Base-by-base conservation (phyloP, 2,329 filamentous ascomycete genomes). In the Pseudogymnoascus sp. region DNA sequence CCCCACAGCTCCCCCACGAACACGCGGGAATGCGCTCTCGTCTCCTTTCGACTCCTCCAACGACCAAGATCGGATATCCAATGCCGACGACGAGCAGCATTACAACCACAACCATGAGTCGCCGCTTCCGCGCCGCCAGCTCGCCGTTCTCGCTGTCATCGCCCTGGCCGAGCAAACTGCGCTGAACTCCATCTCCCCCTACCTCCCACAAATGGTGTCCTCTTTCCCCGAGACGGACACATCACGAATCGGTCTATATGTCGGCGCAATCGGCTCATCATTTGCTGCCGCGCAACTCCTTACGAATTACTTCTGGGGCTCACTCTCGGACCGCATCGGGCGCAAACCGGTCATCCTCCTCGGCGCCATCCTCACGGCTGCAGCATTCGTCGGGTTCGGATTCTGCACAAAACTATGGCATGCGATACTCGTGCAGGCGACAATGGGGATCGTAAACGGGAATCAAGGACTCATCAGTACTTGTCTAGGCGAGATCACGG, bases 381-480 rank as follows among this genome's bases (percentile, higher is more conserved):
- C 81, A 11, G 96, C 91, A 71, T 97, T 97, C 72, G 74, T 89
- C 41, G 84, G 85, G 0, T 99, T 99, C 73, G 94, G 93, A 3
- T 91, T 97, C 70, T 95, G 91, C 73, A 85, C 77, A 65, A 87
- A 82, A 1, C 84, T 96, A 65, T 91, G 87, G 84, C 92, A 97
- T 73, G 87, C 95, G 2, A 81, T 97, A 12, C 66, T 91, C 14
- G 90, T 96, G 0, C 94, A 99, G 72, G 84, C 89, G 1, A 78
- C 92, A 66, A 97, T 97, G 92, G 94, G 94, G 3, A 73, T 96
- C 61, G 84, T 96, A 60, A 99, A 97, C 73, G 94, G 94, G 61
- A 99, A 99, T 70, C 92, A 94, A 31, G 93, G 91, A 4, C 87
- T 97, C 11, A 92, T 99, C 12, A 93, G 91, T 6, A 97, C 94